Percentiles rank a stretch among this genome's conserved stretches.
phyloP scores from a whole-genome alignment of 1,139 yeast species.

The Scheffersomyces cryptocercus region DNA sequence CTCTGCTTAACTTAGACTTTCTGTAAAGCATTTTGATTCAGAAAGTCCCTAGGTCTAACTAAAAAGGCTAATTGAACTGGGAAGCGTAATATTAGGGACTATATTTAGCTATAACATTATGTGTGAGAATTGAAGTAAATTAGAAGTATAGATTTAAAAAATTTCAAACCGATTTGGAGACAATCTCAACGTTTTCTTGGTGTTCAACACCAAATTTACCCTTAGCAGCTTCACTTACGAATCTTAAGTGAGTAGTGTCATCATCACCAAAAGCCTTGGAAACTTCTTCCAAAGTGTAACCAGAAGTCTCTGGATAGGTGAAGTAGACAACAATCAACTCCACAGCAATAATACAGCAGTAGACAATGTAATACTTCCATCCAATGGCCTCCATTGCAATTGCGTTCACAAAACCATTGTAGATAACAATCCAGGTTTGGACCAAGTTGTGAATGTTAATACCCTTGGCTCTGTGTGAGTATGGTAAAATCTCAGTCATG shows the following conservation, averaged over 20 bases:
- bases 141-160: too few species aligned
- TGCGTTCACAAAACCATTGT: slow-evolving; percentile 55
- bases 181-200: neutral
- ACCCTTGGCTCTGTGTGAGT: slow-evolving; percentile 47
- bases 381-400: slow-evolving; percentile 59
- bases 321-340: slow-evolving; percentile 40
- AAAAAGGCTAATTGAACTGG: too few species aligned
- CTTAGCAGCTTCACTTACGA: neutral
- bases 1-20: too few species aligned
- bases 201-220: neutral
- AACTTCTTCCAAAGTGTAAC: slow-evolving; percentile 56
- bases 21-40: too few species aligned
- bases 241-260: neutral
- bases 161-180: neutral
- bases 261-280: slow-evolving; percentile 49
- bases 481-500: slow-evolving; percentile 46
- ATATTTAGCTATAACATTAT: too few species aligned
- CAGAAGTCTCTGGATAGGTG: slow-evolving; percentile 52
- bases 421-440: slow-evolving; percentile 7
- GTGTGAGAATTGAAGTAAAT: too few species aligned
- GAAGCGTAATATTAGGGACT: too few species aligned
- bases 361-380: slow-evolving; percentile 64
- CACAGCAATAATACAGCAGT: slow-evolving; percentile 38
- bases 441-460: slow-evolving; percentile 24
- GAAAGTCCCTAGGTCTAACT: too few species aligned